Evolutionary conservation across 768 basidiomycete species (phyloP).

Genomic region (Suillus placidus): DNA sequence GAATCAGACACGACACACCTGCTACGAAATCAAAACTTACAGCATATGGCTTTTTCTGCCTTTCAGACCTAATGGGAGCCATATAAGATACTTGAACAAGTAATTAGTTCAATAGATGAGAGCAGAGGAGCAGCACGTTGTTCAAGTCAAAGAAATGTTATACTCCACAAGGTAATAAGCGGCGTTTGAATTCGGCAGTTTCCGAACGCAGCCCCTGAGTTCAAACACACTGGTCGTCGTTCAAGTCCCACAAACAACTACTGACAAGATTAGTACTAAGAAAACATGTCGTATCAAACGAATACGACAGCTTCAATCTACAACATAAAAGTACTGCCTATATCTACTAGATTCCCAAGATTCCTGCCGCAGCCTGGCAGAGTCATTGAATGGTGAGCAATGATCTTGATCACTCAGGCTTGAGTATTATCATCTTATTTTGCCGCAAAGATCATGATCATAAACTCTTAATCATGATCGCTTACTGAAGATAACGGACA

Average conservation of each 20-base stretch:
- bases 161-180: slow-evolving; percentile 2
- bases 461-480: too few relatives aligned
- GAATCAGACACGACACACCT: slow-evolving; percentile 6
- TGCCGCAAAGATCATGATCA: too few relatives aligned
- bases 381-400: too few relatives aligned
- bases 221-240: neutral
- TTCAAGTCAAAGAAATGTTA: neutral
- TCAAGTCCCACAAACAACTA: neutral
- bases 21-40: slow-evolving; percentile 28
- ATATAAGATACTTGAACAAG: slow-evolving; percentile 16
- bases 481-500: too few relatives aligned
- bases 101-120: neutral
- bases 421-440: too few relatives aligned
- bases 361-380: too few relatives aligned
- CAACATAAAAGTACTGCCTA: too few relatives aligned
- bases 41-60: slow-evolving; percentile 46
- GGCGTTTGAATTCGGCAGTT: slow-evolving; percentile 9
- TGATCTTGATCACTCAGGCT: too few relatives aligned
- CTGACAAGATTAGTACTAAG: neutral
- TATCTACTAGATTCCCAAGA: too few relatives aligned
- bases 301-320: neutral
- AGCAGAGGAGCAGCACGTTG: slow-evolving; percentile 1
- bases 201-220: slow-evolving; percentile 2
- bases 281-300: neutral
- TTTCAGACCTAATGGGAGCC: slow-evolving; percentile 29